These are phyloP conservation scores for Geotrichum bryndzae DNA, from an alignment of 1,139 yeast genomes.

Conservation along the genomic window DNA sequence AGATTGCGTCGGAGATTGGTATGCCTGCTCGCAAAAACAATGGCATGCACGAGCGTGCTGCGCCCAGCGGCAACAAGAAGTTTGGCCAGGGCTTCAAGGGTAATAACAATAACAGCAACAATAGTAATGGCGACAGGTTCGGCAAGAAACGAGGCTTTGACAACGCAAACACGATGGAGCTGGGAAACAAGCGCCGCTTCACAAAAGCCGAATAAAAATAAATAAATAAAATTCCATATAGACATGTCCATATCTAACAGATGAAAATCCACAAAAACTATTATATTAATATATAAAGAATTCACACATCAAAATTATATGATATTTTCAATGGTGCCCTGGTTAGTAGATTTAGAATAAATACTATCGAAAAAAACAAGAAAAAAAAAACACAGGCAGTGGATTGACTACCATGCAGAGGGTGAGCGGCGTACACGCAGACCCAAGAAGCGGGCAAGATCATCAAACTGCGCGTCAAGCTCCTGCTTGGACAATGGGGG, in stretches of 20 bases:
- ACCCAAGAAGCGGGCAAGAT: conserved; percentile 65
- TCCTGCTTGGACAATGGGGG: conserved; percentile 37
- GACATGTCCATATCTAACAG: neutral
- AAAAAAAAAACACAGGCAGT: neutral
- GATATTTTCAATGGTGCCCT: neutral
- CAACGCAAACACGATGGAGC: conserved; percentile 1
- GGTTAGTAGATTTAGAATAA: neutral
- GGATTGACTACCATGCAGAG: conserved; percentile 43
- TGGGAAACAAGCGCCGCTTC: conserved; percentile 9
- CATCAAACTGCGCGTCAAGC: conserved; percentile 51
- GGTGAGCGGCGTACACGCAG: conserved; percentile 48
- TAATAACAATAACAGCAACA: neutral
- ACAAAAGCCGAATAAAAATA: neutral
- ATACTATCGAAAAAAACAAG: neutral
- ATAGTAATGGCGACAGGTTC: neutral
- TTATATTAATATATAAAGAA: neutral
- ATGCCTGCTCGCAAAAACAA: conserved; percentile 1
- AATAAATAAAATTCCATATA: neutral
- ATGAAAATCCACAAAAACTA: neutral
- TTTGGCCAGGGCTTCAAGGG: neutral
- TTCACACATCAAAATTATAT: neutral
- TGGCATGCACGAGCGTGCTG: conserved; percentile 5
- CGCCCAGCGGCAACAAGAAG: neutral
- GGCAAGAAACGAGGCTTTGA: neutral
- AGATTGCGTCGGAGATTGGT: conserved; percentile 24